Evolutionary conservation across 768 basidiomycete species (phyloP), one percentile per base, ranked within the genome.

Genomic region (Symmetrospora coprosmae): DNA sequence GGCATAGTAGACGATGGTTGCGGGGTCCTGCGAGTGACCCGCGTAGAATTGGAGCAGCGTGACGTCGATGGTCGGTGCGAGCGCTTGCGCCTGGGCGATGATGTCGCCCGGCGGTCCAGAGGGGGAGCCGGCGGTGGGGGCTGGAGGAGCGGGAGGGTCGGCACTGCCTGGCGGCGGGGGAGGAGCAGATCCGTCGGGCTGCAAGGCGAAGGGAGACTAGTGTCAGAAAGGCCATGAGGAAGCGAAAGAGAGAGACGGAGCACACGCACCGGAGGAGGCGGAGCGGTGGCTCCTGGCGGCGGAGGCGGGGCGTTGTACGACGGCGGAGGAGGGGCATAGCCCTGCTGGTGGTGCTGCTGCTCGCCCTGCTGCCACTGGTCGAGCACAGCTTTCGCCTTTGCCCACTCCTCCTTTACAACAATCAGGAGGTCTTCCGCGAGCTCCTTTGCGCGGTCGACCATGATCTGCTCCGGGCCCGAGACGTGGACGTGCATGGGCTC

Each of bases 401-500:
- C 82, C 69, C 90, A 87, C 71, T 97, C 89, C 64, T 81, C 78
- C 17, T 80, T 79, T 8, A 97, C 87, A n/a, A 94, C 89, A 37
- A 83, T 78, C 9, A 92, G 78, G 1, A 96, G 79, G 69, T 96
- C 90, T 65, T 90, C 86, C 0, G 88, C 87, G 27, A 91, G 74
- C 6, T 81, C 82, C 72, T 87, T 87, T 2, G 90, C 91, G 41
- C 86, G 81, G 21, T 82, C 82, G 0, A 92, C 83, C 75, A 89
- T 86, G 13, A 79, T 79, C 64, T 88, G 85, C 33, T 90, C 89
- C 13, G 91, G 91, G 2, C 89, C 90, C 86, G 86, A 87, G 66
- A 91, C 84, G 67, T 88, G 85, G 66, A 92, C 86, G 72, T 86
- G 87, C 80, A 92, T 82, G 3, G 88, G 87, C 62, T 88, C 87